These are phyloP conservation scores for Salix dunnii DNA, from an alignment of 345 rosid genomes.

Conservation along the genomic window DNA sequence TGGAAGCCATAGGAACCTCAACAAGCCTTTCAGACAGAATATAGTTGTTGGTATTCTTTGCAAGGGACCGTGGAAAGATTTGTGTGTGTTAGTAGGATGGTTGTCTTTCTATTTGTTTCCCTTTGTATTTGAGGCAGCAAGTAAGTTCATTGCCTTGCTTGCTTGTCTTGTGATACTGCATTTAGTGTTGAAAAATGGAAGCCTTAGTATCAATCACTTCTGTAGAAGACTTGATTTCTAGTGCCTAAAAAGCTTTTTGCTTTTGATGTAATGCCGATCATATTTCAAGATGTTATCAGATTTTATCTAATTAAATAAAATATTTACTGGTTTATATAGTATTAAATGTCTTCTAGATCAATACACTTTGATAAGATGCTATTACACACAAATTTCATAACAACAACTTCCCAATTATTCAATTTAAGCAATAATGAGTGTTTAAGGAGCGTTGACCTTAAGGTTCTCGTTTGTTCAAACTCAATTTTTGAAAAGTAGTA, in stretches of 20 bases:
- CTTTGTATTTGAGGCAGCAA: neutral
- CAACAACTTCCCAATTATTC: too few species aligned
- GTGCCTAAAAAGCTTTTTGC: neutral
- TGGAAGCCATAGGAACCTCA: constrained; percentile 14
- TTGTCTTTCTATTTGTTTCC: neutral
- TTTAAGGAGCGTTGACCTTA: too few species aligned
- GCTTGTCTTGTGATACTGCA: neutral
- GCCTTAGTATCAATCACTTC: neutral
- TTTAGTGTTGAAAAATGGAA: neutral
- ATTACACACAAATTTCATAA: too few species aligned
- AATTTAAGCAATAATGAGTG: too few species aligned
- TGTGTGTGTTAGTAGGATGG: neutral
- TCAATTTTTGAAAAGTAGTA: too few species aligned
- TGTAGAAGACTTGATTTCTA: neutral
- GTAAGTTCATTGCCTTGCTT: neutral
- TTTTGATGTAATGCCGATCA: neutral
- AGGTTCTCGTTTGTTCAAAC: too few species aligned
- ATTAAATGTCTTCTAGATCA: neutral
- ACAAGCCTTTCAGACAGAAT: neutral
- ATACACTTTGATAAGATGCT: neutral
- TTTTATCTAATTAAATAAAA: neutral
- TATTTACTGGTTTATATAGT: neutral
- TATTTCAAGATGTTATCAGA: neutral
- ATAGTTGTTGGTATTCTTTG: neutral
- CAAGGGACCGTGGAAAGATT: neutral